A percentile compares a stretch with the other conserved stretches of the same genome.
These are phyloP conservation scores for Pontederia paniculata DNA, from an alignment of 176 grass and related monocot species.

Conservation along the genomic window DNA sequence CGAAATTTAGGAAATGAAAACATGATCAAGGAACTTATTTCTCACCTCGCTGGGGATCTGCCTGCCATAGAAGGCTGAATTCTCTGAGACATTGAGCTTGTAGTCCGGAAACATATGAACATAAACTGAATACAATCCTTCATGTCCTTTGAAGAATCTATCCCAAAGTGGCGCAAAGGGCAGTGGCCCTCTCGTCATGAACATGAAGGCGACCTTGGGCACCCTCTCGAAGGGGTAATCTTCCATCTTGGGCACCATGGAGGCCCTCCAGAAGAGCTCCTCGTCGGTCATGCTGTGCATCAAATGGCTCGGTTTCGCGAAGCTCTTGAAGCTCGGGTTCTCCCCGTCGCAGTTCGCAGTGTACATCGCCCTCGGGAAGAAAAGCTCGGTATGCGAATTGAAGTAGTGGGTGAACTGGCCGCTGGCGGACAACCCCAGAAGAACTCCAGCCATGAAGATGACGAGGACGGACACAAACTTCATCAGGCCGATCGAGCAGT, in stretches of 20 bases:
- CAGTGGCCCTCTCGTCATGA: conserved; percentile 43
- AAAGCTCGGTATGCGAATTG: conserved; percentile 7
- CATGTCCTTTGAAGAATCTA: conserved; percentile 66
- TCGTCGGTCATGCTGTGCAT: conserved; percentile 74
- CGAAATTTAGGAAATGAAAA: neutral
- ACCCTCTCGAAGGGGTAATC: conserved; percentile 50
- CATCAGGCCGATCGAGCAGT: conserved; percentile 33
- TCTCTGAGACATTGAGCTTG: conserved; percentile 35
- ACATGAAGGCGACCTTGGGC: conserved; percentile 83
- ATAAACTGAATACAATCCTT: conserved; percentile 56
- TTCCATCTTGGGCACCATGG: conserved; percentile 41
- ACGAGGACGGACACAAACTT: conserved; percentile 40
- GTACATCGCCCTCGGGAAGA: conserved; percentile 24
- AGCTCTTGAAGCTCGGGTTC: conserved; percentile 26
- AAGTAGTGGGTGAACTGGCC: conserved; percentile 23
- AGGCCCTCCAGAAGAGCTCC: conserved; percentile 76
- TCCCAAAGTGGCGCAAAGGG: conserved; percentile 74
- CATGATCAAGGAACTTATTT: neutral
- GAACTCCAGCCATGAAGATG: conserved; percentile 47
- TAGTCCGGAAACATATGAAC: conserved; percentile 51
- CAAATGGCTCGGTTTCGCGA: conserved; percentile 50
- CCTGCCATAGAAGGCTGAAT: conserved; percentile 57
- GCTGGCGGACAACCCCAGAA: conserved; percentile 42
- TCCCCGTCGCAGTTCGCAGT: conserved; percentile 8
- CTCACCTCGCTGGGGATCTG: conserved; percentile 83